These are phyloP conservation scores for Craterostigma plantagineum DNA, from an alignment of 257 asterid genomes.

Conservation along the genomic window DNA sequence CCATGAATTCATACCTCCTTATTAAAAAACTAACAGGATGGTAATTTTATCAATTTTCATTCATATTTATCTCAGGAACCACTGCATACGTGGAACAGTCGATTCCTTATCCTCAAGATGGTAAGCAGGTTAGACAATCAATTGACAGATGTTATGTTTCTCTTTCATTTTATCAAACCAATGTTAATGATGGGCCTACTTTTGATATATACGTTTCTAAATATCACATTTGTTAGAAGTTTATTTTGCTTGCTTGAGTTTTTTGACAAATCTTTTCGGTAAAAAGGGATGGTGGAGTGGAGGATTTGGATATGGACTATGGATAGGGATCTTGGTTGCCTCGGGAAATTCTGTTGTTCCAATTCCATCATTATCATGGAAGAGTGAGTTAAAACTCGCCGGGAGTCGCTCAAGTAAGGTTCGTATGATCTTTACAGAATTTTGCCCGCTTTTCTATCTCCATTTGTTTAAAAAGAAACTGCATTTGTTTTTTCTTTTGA, in stretches of 20 bases:
- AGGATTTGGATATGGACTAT: slow-evolving; percentile 64
- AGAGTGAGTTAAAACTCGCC: slow-evolving; percentile 38
- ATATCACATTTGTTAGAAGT: neutral
- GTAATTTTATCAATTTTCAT: neutral
- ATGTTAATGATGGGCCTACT: no score
- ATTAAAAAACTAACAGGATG: neutral
- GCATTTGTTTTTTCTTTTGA: no score
- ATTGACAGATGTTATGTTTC: slow-evolving; percentile 2
- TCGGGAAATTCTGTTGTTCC: slow-evolving; percentile 58
- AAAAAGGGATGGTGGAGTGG: slow-evolving; percentile 71
- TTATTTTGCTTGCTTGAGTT: neutral
- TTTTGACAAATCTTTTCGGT: slow-evolving; percentile 5
- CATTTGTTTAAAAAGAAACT: no score
- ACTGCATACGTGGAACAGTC: slow-evolving; percentile 64
- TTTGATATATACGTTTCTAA: neutral
- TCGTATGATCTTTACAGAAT: neutral
- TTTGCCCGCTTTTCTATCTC: neutral
- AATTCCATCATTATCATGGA: slow-evolving; percentile 46
- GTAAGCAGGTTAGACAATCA: slow-evolving; percentile 54
- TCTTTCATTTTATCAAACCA: slow-evolving; percentile 1
- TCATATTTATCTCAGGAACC: slow-evolving; percentile 32
- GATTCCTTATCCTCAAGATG: slow-evolving; percentile 54
- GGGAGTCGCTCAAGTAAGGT: slow-evolving; percentile 39
- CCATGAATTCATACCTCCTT: no score
- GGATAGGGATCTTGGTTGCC: slow-evolving; percentile 61